phyloP scores from a whole-genome alignment of 169 alveolate genomes.

The Plasmodium malariae region DNA sequence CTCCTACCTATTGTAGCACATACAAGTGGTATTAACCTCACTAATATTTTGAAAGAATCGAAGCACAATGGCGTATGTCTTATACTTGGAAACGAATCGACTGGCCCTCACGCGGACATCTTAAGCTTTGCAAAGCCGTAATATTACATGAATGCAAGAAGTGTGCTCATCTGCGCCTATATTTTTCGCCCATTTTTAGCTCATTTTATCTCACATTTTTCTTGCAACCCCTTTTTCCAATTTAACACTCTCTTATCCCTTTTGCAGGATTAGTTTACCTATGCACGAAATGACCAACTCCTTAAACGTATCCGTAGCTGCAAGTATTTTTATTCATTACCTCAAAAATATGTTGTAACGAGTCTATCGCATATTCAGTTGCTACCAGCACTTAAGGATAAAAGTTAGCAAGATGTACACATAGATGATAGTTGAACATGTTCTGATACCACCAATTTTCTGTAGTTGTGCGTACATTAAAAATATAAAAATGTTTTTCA shows the following conservation, averaged over 20 bases:
- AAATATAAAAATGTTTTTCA: too few relatives aligned
- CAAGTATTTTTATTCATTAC: conserved; percentile 83
- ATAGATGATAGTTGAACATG: too few relatives aligned
- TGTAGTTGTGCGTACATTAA: too few relatives aligned
- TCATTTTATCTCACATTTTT: not conserved
- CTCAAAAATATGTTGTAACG: conserved; percentile 46
- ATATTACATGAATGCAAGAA: not conserved
- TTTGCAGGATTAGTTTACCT: conserved; percentile 81
- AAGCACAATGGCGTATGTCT: conserved; percentile 58
- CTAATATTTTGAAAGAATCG: conserved; percentile 19
- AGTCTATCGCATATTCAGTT: not conserved
- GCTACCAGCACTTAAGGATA: too few relatives aligned
- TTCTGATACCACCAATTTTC: too few relatives aligned
- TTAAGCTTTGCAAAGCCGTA: conserved; percentile 71
- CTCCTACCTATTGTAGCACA: conserved; percentile 86
- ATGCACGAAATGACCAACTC: conserved; percentile 87
- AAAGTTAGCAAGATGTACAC: too few relatives aligned
- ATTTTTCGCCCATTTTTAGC: too few relatives aligned
- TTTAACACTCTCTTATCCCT: not conserved
- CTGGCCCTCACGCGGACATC: conserved; percentile 66
- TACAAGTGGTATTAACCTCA: conserved; percentile 73
- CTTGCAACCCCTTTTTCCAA: not conserved
- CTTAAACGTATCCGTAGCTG: conserved; percentile 86
- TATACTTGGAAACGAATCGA: conserved; percentile 65
- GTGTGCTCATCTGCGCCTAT: too few relatives aligned